These are phyloP conservation scores for Pleomassaria siparia DNA, from an alignment of 2,329 filamentous ascomycete genomes.

Conservation along the genomic window DNA sequence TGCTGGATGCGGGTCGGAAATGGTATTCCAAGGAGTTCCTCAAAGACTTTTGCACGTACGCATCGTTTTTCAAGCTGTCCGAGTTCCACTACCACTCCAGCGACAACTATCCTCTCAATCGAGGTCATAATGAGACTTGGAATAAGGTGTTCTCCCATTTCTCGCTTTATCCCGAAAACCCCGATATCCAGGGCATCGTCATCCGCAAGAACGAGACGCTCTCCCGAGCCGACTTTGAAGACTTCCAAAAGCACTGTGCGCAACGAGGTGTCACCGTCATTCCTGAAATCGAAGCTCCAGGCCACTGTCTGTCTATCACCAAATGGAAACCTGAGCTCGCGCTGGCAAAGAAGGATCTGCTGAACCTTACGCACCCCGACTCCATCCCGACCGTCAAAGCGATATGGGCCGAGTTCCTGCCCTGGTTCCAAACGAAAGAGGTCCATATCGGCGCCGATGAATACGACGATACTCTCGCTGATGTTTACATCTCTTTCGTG, in stretches of 20 bases:
- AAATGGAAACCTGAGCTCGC: conserved; percentile 45
- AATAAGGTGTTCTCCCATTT: conserved; percentile 50
- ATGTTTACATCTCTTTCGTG: conserved; percentile 43
- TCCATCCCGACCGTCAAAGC: conserved; percentile 39
- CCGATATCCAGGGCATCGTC: conserved; percentile 36
- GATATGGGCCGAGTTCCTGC: conserved; percentile 42
- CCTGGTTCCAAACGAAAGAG: conserved; percentile 43
- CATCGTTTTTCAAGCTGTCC: conserved; percentile 52
- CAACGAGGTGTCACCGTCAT: conserved; percentile 39
- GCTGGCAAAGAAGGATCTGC: conserved; percentile 37
- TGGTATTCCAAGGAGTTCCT: conserved; percentile 48
- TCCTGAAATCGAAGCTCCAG: conserved; percentile 42
- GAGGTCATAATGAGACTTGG: conserved; percentile 51
- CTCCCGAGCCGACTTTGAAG: conserved; percentile 37
- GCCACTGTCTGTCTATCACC: conserved; percentile 40
- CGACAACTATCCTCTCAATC: conserved; percentile 53
- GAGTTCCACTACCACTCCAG: conserved; percentile 55
- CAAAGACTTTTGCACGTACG: conserved; percentile 49
- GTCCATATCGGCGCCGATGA: conserved; percentile 44
- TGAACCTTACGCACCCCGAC: conserved; percentile 41
- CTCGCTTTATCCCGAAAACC: conserved; percentile 43
- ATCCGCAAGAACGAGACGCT: conserved; percentile 41
- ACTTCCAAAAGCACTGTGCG: conserved; percentile 39
- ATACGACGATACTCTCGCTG: conserved; percentile 36
- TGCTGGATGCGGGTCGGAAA: conserved; percentile 49